phyloP scores from a whole-genome alignment of 805 yeast species.

The Kockiozyma suomiensis region DNA sequence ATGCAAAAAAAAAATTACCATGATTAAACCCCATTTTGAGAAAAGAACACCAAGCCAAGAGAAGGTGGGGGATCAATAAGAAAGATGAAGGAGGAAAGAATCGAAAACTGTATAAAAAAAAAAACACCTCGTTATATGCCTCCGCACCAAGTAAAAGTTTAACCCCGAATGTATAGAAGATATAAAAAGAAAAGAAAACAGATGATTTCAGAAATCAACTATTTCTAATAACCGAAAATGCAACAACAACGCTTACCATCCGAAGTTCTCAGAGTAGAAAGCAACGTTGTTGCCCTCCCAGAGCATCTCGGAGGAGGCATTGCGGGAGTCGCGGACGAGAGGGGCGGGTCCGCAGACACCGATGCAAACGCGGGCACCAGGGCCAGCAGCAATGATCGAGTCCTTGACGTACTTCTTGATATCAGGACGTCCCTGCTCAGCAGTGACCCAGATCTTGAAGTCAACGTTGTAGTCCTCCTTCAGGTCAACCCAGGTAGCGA shows the following conservation, averaged over 20 bases:
- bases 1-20: slow-evolving; percentile 6
- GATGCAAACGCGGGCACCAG: slow-evolving; percentile 34
- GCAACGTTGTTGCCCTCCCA: slow-evolving; percentile 37
- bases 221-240: background rate
- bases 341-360: slow-evolving; percentile 42
- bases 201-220: background rate
- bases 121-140: slow-evolving; percentile 11
- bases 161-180: no score
- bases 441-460: slow-evolving; percentile 40
- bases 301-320: slow-evolving; percentile 37
- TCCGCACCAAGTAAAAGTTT: background rate
- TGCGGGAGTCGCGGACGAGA: slow-evolving; percentile 38
- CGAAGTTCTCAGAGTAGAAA: slow-evolving; percentile 41
- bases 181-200: background rate
- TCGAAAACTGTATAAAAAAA: background rate
- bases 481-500: slow-evolving; percentile 38
- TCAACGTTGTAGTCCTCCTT: slow-evolving; percentile 35
- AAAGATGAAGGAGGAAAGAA: background rate
- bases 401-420: slow-evolving; percentile 35
- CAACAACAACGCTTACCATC: slow-evolving; percentile 37
- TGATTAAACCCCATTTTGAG: background rate
- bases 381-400: slow-evolving; percentile 33
- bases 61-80: background rate
- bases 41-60: slow-evolving; percentile 1
- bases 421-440: slow-evolving; percentile 41